phyloP scores from a whole-genome alignment of 257 asterid species.

The Solanum commersonii region DNA sequence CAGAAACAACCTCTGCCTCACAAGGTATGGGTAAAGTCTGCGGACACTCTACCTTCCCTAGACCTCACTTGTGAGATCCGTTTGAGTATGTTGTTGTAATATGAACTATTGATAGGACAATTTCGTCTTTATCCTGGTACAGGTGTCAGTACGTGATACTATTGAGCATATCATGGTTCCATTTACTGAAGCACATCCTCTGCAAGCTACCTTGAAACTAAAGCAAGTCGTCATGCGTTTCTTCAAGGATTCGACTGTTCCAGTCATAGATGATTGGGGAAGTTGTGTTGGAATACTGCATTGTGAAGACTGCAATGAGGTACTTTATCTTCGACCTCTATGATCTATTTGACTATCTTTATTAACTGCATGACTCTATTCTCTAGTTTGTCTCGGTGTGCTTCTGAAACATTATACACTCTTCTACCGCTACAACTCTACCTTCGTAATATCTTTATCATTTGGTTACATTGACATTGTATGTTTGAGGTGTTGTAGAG shows the following conservation, averaged over 20 bases:
- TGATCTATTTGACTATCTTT: not conserved
- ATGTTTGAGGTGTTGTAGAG: not conserved
- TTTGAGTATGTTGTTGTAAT: not conserved
- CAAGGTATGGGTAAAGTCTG: not conserved
- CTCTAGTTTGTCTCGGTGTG: not conserved
- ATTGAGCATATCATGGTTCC: slow-evolving; percentile 55
- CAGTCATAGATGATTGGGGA: slow-evolving; percentile 61
- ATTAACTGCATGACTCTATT: not conserved
- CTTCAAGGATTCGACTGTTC: slow-evolving; percentile 40
- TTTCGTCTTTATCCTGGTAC: slow-evolving; percentile 8
- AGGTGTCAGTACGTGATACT: slow-evolving; percentile 42
- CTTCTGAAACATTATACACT: not conserved
- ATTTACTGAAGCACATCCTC: slow-evolving; percentile 45
- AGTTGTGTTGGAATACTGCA: slow-evolving; percentile 64
- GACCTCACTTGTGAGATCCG: not conserved
- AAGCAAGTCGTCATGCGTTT: slow-evolving; percentile 54
- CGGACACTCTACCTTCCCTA: not conserved
- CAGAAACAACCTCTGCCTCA: not conserved
- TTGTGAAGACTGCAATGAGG: slow-evolving; percentile 57
- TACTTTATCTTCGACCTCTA: slow-evolving; percentile 3
- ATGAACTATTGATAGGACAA: not conserved
- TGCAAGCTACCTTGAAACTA: slow-evolving; percentile 35
- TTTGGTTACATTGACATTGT: not conserved
- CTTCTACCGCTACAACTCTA: not conserved
- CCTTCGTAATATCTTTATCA: not conserved